Base-by-base conservation (phyloP, 1,284 basidiomycete genomes). In the Ustilago vetiveriae region DNA sequence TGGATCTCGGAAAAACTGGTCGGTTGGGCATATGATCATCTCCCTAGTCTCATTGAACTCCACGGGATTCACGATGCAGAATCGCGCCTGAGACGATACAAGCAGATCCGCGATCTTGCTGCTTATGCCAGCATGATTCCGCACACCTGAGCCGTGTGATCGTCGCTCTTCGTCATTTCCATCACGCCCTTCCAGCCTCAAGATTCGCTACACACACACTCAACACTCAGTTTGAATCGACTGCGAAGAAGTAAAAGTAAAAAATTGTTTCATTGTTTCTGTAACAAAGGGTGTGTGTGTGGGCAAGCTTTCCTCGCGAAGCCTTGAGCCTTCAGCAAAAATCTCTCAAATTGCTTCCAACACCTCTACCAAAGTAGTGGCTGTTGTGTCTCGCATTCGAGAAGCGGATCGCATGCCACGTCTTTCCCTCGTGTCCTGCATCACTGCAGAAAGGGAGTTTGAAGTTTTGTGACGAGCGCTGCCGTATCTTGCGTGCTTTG, bases 321-420 rank as follows among this genome's bases (percentile, higher is more conserved):
- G 14, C 3, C 16, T 17, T 19, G 22, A 17, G 19, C 17, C 7
- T 21, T 53, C 33, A 65, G 42, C 62, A 53, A 36, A 65, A 41
- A 33, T 58, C 54, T 41, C 54, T 35, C 30, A 48, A 39, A 49
- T 65, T 37, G 22, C 50, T 40, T 30, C 45, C 45, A 5, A 44
- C 53, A 4, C 62, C 54, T 54, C 57, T 57, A 21, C 50, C 54
- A 37, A 57, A 65, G 27, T 53, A 57, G 50, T 57, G 41, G 50
- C 62, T 65, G 45, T 40, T 41, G 41, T 41, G 38, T n/a, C 62
- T 43, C 2, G 54, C 53, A 1, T 49, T 16, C 40, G 42, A 3
- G 54, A 26, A 11, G 35, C 23, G 14, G 35, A 26, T 37, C 54
- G 38, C 29, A 40, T 38, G 49, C 38, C 39, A 22, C 14, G 13